Base-by-base conservation (phyloP, 257 asterid genomes). In the Verbena officinalis region DNA sequence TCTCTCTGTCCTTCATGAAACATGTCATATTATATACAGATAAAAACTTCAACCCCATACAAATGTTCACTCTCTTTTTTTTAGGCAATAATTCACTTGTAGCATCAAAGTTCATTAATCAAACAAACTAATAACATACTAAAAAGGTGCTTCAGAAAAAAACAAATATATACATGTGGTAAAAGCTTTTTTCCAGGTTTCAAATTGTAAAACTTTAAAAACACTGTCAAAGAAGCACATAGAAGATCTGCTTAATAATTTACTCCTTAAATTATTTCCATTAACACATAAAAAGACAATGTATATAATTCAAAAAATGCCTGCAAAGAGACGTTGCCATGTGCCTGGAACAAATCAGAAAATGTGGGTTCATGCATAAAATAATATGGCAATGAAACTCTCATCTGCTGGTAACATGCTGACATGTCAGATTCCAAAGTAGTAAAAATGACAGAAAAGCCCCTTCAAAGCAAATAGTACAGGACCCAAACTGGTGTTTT, bases 371-470 rank as follows among this genome's bases (percentile, higher is more conserved):
- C 44, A 23, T 42, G 20, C 9, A 56, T 42, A 45, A 72, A 59
- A 48, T 27, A 27, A 27, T 64, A 48, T 27, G 24, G 45, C 36
- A 69, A 39, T 36, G 58, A 58, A 68, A 22, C 67, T 38, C 66
- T 55, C 42, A 64, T 15, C 7, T n/a, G 23, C 24, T 49, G 58
- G 69, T 59, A 67, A 78, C 64, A 45, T 62, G 75, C 51, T 48
- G 65, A 70, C 79, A 65, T 50, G 67, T 66, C 59, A 50, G 68
- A 66, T 48, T 36, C 22, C 39, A 22, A 44, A 16, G 17, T 14
- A 7, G 24, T 21, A 62, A 75, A 75, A 75, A 75, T 59, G 73
- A 72, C 70, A 40, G 39, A 24, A 60, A 55, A 63, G 9, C 75
- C 69, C 75, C 69, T 66, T 19, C 44, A 63, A 33, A 31, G 17